Base-by-base conservation (phyloP, 2,329 filamentous ascomycete genomes). In the Macroventuria anomochaeta region DNA sequence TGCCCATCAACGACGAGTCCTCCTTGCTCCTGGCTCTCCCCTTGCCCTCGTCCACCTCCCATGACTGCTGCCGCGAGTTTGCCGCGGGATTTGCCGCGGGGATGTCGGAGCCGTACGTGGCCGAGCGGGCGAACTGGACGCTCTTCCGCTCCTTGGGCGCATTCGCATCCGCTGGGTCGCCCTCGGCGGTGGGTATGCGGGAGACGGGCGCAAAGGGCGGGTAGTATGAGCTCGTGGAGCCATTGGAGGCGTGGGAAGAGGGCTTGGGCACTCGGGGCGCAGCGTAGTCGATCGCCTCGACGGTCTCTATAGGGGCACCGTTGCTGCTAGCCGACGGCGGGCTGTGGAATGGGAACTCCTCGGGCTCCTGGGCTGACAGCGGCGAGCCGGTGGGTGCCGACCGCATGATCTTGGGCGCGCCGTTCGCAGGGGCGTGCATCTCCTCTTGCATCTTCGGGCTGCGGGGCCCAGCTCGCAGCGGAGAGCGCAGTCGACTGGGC, bases 1-100 rank as follows among this genome's bases (percentile, higher is more conserved):
- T 92, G 15, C 88, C 88, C 75, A 96, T 91, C 59, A 96, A 82
- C 20, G 88, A 88, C 18, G 84, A 83, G 49, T 83, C 79, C 25
- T 79, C 55, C 82, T 81, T 67, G 50, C 63, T 62, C 32, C 81
- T 64, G 53, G 67, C 65, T 49, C 73, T 86, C n/a, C 54, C 64
- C 87, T 90, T 89, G n/a, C 76, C 80, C 44, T 89, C 86, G 38
- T 81, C 80, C 0, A 63, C 72, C 25, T 89, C 86, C 77, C 83
- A 83, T 3, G 89, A 91, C 28, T 84, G 82, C 36, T 88, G 82
- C 53, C 86, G 81, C 26, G 82, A 84, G 60, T 86, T 84, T 17
- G 79, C 71, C 17, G 74, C 50, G 61, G 52, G 56, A 60, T 86
- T 84, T 17, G 79, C 71, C 17, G 74, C 50, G 61, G 52, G 56